These are phyloP conservation scores for Phanerodontia chrysosporium DNA, from an alignment of 768 basidiomycete species.

Conservation along the genomic window DNA sequence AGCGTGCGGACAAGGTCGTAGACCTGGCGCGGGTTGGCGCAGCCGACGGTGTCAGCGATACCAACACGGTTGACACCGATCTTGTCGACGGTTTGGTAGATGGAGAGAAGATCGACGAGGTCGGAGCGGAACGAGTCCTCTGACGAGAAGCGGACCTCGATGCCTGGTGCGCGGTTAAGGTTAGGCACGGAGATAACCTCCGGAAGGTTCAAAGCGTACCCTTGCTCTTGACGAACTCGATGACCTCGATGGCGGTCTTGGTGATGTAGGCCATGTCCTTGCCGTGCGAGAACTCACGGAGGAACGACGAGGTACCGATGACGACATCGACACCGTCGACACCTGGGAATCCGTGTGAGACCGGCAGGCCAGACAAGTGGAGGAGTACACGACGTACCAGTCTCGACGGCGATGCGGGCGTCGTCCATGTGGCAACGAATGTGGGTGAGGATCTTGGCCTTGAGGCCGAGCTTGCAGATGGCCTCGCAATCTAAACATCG, in stretches of 20 bases:
- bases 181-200: not conserved
- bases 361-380: not conserved
- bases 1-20: slow-evolving; percentile 97
- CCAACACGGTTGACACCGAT: slow-evolving; percentile 98
- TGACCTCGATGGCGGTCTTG: slow-evolving; percentile 97
- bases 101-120: slow-evolving; percentile 95
- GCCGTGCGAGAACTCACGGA: slow-evolving; percentile 98
- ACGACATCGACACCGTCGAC: slow-evolving; percentile 57
- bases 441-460: slow-evolving; percentile 96
- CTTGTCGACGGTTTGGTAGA: slow-evolving; percentile 99
- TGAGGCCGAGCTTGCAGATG: slow-evolving; percentile 97
- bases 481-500: slow-evolving; percentile 77
- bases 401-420: slow-evolving; percentile 96
- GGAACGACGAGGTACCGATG: slow-evolving; percentile 98
- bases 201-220: slow-evolving; percentile 29
- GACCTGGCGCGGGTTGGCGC: slow-evolving; percentile 97
- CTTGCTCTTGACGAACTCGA: slow-evolving; percentile 99
- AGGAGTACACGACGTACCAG: slow-evolving; percentile 49
- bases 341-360: slow-evolving; percentile 40
- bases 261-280: slow-evolving; percentile 99
- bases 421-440: slow-evolving; percentile 99
- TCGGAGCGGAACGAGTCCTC: slow-evolving; percentile 99
- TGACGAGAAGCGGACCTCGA: slow-evolving; percentile 99
- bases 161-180: slow-evolving; percentile 30
- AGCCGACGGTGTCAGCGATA: slow-evolving; percentile 98